Conservation (phyloP, 257 asterid genomes). For the Plantago elongata region DNA sequence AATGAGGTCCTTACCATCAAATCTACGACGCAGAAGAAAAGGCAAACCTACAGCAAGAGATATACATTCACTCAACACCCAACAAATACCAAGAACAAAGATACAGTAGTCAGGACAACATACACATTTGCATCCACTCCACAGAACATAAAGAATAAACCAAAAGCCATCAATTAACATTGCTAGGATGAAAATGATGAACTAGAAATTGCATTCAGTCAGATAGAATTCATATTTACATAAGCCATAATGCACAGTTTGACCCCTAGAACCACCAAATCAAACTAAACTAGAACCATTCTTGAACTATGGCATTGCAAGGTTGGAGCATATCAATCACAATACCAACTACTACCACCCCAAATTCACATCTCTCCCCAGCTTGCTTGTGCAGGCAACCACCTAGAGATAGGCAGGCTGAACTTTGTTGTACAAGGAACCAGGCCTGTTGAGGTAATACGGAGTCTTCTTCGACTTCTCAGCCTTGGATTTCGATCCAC, state of each 20-base stretch:
- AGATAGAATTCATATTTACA: no score
- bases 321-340: no score
- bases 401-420: constrained; percentile 28
- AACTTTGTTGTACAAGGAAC: constrained; percentile 47
- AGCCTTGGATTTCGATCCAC: constrained; percentile 38
- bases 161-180: constrained; percentile 11
- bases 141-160: constrained; percentile 24
- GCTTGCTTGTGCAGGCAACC: not conserved
- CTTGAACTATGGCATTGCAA: not conserved
- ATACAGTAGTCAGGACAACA: no score
- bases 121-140: constrained; percentile 9
- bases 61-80: constrained; percentile 31
- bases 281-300: constrained; percentile 2
- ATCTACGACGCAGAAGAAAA: not conserved
- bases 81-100: constrained; percentile 2
- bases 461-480: constrained; percentile 49
- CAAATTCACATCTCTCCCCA: constrained; percentile 23
- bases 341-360: not conserved
- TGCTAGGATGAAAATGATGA: no score
- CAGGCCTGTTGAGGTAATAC: constrained; percentile 49
- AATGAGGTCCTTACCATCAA: no score
- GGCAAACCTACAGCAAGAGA: constrained; percentile 24
- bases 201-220: no score
- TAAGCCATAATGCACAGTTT: no score
- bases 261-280: constrained; percentile 10